A percentile compares a stretch with the other conserved stretches of the same genome.
Conservation (phyloP, 2,329 filamentous ascomycete genomes). For the Alternaria consortialis region DNA sequence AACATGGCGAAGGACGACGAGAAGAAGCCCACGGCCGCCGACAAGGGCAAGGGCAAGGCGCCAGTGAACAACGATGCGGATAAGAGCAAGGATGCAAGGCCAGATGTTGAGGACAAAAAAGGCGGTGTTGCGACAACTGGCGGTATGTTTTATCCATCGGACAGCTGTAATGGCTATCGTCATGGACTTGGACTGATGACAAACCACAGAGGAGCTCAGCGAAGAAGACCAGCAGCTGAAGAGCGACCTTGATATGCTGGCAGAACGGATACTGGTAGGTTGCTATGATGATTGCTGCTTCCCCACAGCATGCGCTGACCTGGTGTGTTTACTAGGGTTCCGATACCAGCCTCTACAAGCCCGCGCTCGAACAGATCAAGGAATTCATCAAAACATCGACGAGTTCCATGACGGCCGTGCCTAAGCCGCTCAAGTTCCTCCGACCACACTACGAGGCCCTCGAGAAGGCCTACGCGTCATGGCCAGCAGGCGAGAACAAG, state of each 20-base stretch:
- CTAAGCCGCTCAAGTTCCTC: constrained; percentile 97
- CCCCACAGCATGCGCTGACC: constrained; percentile 37
- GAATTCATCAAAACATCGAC: constrained; percentile 98
- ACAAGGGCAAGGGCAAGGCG: constrained; percentile 97
- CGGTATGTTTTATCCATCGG: constrained; percentile 50
- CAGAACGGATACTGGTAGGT: constrained; percentile 86
- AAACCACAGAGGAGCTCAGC: constrained; percentile 82
- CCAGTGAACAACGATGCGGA: constrained; percentile 69
- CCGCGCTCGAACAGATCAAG: constrained; percentile 95
- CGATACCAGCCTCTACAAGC: constrained; percentile 86
- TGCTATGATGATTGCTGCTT: constrained; percentile 8
- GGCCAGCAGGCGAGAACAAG: constrained; percentile 86
- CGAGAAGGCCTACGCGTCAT: constrained; percentile 86
- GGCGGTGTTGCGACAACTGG: constrained; percentile 73
- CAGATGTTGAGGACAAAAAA: constrained; percentile 80
- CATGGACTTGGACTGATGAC: constrained; percentile 34
- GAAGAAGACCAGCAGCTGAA: constrained; percentile 99
- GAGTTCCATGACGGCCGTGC: constrained; percentile 98
- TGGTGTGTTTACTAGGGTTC: constrained; percentile 69
- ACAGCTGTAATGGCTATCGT: constrained; percentile 18
- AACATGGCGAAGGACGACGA: constrained; percentile 94
- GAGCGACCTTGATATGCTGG: constrained; percentile 96
- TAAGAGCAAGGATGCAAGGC: constrained; percentile 66
- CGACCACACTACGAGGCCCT: constrained; percentile 94
- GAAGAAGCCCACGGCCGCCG: constrained; percentile 78